Evolutionary conservation across 441 rosid genomes (phyloP).

Genomic region (Aleurites moluccanus): DNA sequence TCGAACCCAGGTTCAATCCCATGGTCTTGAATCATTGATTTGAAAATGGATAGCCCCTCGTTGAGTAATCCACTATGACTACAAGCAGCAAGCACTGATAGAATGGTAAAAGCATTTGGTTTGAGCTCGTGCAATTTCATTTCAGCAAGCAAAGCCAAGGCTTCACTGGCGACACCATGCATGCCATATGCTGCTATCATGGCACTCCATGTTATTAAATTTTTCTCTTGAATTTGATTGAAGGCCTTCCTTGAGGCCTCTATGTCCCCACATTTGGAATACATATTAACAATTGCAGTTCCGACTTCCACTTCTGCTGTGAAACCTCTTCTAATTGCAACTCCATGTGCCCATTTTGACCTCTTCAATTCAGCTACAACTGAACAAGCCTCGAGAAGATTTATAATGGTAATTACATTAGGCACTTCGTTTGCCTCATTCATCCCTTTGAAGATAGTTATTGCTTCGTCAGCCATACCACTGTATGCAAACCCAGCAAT

Average conservation of each 20-base stretch:
- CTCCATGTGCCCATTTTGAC: conserved; percentile 27
- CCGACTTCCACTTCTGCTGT: conserved; percentile 24
- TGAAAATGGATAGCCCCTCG: conserved; percentile 24
- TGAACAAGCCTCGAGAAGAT: conserved; percentile 28
- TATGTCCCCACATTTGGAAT: conserved; percentile 26
- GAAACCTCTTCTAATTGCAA: conserved; percentile 22
- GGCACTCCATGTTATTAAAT: conserved; percentile 26
- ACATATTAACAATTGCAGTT: conserved; percentile 29
- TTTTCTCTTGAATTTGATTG: conserved; percentile 16
- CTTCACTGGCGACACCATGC: conserved; percentile 25
- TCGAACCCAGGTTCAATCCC: conserved; percentile 14
- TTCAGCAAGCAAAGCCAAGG: conserved; percentile 22
- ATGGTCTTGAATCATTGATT: conserved; percentile 26
- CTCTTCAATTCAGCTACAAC: conserved; percentile 21
- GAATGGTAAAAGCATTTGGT: conserved; percentile 20
- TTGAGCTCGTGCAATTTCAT: conserved; percentile 18
- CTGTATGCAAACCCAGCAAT: conserved; percentile 30
- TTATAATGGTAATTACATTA: conserved; percentile 20
- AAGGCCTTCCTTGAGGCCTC: conserved; percentile 28
- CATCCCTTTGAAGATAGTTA: conserved; percentile 21
- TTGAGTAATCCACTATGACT: conserved; percentile 26
- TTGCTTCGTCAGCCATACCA: conserved; percentile 26
- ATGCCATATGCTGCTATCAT: conserved; percentile 29
- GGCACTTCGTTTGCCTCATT: conserved; percentile 15
- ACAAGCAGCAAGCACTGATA: conserved; percentile 26